Evolutionary conservation across 352 stramenopile genomes (phyloP).

Genomic region (Thalassiosira livingstoniorum): DNA sequence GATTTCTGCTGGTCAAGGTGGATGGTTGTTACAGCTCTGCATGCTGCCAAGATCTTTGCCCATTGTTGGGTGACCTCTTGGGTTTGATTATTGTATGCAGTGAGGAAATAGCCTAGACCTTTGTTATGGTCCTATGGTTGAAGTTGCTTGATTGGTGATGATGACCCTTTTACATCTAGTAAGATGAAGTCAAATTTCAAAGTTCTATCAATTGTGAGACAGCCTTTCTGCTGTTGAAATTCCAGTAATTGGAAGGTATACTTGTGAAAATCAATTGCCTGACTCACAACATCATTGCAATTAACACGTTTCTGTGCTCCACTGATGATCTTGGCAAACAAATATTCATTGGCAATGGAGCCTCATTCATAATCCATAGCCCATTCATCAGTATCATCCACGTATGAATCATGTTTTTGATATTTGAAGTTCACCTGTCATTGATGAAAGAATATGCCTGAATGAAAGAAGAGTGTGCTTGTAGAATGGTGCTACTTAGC

Average conservation of each 20-base stretch:
- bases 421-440: not conserved
- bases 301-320: too few relatives aligned
- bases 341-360: not conserved
- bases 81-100: not conserved
- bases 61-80: not conserved
- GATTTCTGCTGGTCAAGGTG: not conserved
- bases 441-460: not conserved
- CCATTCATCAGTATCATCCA: not conserved
- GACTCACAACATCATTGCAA: too few relatives aligned
- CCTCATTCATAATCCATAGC: not conserved
- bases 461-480: not conserved
- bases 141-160: not conserved
- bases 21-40: slow-evolving; percentile 1
- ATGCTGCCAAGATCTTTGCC: not conserved
- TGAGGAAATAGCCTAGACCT: not conserved
- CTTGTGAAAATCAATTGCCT: too few relatives aligned
- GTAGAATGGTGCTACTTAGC: not conserved
- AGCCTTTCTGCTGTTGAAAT: not conserved
- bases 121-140: not conserved
- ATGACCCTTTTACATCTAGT: not conserved
- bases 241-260: not conserved
- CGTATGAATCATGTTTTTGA: not conserved
- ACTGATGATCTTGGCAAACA: not conserved
- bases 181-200: not conserved
- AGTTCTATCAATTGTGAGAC: not conserved